Evolutionary conservation across 2,329 filamentous ascomycete species (phyloP).

Genomic region (Catunica adiposa): DNA sequence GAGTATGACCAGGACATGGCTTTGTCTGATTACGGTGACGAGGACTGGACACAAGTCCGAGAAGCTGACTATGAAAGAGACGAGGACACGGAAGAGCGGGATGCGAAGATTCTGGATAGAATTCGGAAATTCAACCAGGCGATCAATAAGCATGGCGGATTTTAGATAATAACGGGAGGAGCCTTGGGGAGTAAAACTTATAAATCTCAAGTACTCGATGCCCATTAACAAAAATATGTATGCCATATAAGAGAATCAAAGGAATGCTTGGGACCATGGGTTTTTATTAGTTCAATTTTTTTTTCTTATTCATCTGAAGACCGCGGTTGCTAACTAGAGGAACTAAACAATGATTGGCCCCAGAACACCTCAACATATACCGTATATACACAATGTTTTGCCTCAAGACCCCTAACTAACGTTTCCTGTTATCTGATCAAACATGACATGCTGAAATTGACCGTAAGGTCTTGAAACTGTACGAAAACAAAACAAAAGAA

Average conservation of each 20-base stretch:
- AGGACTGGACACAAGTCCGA: conserved; percentile 20
- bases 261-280: too few species aligned
- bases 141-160: conserved; percentile 12
- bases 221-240: too few species aligned
- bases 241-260: too few species aligned
- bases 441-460: neutral
- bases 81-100: conserved; percentile 1
- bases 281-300: too few species aligned
- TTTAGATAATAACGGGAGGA: too few species aligned
- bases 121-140: conserved; percentile 16
- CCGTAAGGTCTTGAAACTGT: neutral
- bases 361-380: neutral
- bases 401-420: neutral
- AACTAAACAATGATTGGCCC: neutral
- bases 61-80: neutral
- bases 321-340: too few species aligned
- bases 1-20: conserved; percentile 24
- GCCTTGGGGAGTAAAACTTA: too few species aligned
- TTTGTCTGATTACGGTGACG: conserved; percentile 23
- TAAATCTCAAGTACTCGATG: neutral
- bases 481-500: neutral
- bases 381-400: neutral
- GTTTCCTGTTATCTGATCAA: neutral
- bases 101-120: conserved; percentile 19
- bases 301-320: too few species aligned